Evolutionary conservation across 2,329 filamentous ascomycete genomes (phyloP).

Genomic region (Mycosphaerella arachidis): DNA sequence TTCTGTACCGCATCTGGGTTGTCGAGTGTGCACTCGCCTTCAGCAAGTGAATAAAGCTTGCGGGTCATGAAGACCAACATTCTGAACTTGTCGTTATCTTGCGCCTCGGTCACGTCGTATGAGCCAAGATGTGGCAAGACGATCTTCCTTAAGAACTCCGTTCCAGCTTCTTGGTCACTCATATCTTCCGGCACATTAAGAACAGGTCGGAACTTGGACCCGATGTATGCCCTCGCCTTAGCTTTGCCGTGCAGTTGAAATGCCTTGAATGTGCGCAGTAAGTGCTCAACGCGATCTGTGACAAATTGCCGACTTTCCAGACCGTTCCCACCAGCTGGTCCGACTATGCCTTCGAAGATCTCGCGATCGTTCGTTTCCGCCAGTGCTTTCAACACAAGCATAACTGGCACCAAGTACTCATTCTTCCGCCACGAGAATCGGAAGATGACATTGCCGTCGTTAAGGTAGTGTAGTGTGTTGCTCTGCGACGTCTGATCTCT

Average conservation of each 20-base stretch:
- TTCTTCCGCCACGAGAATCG: constrained; percentile 97
- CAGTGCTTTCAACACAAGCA: constrained; percentile 95
- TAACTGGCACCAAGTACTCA: constrained; percentile 89
- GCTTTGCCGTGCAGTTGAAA: constrained; percentile 78
- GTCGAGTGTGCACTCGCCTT: constrained; percentile 86
- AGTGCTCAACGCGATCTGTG: constrained; percentile 86
- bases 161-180: constrained; percentile 82
- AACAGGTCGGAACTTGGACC: constrained; percentile 85
- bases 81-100: constrained; percentile 89
- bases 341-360: constrained; percentile 91
- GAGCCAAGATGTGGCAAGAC: constrained; percentile 90
- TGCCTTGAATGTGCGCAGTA: constrained; percentile 87
- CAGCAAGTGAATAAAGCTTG: constrained; percentile 89
- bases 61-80: constrained; percentile 93
- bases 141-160: constrained; percentile 83
- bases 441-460: constrained; percentile 93
- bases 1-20: constrained; percentile 96
- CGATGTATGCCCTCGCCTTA: constrained; percentile 80
- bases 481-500: constrained; percentile 98
- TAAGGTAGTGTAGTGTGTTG: constrained; percentile 93
- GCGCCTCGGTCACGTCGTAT: constrained; percentile 72
- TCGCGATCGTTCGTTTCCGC: constrained; percentile 95
- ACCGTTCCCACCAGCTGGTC: constrained; percentile 68
- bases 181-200: constrained; percentile 78
- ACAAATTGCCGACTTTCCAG: constrained; percentile 81